Base-by-base conservation (phyloP, 768 basidiomycete genomes). In the Tylopilus sp. region DNA sequence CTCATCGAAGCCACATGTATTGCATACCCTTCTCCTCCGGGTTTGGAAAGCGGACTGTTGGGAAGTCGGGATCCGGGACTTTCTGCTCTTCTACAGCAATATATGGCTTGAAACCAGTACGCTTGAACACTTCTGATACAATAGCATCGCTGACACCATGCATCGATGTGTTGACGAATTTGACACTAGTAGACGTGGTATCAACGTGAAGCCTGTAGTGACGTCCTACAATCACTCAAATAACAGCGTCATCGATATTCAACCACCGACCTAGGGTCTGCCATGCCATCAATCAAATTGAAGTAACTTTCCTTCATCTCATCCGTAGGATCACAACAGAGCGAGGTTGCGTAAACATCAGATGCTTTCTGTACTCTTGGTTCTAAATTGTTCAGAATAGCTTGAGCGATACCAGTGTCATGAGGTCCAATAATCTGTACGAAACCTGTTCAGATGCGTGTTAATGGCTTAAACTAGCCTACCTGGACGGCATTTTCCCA, bases 401-500 rank as follows among this genome's bases (percentile, higher is more conserved):
- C 71, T 2, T 70, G 62, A 1, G 90, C 79, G 20, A 95, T 95
- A 17, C 88, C 88, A 56, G 70, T 67, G 65, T 95, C 92, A 61
- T 93, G 89, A 0, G 92, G 92, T 6, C 73, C 77, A 49, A 93
- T 91, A 47, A 95, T 95, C 85, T 95, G 57, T 1, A 51, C 55
- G 44, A 46, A 13, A 1, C 13, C 40, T 35, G 15, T 36, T 42
- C 30, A 51, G 44, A 33, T 22, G 20, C 18, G 4, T 23, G 30
- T 18, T 21, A 50, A 6, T 39, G 41, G 50, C n/a, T 23, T 23
- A 17, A 10, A 28, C 21, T 21, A 17, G 30, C 63, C 33, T 51
- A 89, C 89, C 73, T 92, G 90, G 0, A 91, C 86, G 0, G 80
- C 88, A 60, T 92, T 92, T 66, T 90, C 87, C 90, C 90, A 92